Percentiles rank a stretch among this genome's conserved stretches.
Conservation (phyloP, 805 yeast species). For the Candida saitoana region DNA sequence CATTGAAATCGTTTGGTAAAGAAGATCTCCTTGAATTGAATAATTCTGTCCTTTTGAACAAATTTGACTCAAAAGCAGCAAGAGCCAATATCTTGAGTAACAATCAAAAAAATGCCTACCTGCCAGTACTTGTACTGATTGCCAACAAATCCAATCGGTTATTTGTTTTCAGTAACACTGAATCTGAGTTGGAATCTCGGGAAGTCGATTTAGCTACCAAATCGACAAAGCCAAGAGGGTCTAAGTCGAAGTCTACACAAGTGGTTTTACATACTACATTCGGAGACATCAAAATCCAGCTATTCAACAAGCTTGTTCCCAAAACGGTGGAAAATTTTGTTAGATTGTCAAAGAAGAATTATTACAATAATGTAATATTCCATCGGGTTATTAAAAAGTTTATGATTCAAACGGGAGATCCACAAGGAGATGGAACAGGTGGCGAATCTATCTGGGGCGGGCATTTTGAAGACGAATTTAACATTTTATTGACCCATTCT, state of each 20-base stretch:
- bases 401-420: constrained; percentile 26
- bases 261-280: constrained; percentile 29
- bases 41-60: constrained; percentile 11
- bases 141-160: constrained; percentile 10
- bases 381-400: constrained; percentile 22
- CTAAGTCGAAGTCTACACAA: constrained; percentile 6
- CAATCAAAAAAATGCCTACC: neutral
- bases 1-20: constrained; percentile 10
- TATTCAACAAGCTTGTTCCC: constrained; percentile 35
- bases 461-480: constrained; percentile 25
- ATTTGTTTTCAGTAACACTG: constrained; percentile 10
- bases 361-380: constrained; percentile 34
- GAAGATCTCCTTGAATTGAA: constrained; percentile 10
- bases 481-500: constrained; percentile 21
- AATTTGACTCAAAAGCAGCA: constrained; percentile 12
- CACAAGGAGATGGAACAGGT: constrained; percentile 22
- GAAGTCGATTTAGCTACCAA: constrained; percentile 8
- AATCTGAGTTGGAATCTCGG: constrained; percentile 4
- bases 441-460: constrained; percentile 26
- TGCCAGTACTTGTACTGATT: constrained; percentile 12
- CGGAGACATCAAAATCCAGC: constrained; percentile 39
- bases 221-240: constrained; percentile 1
- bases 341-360: constrained; percentile 28
- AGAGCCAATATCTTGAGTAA: constrained; percentile 16
- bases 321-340: constrained; percentile 40